Conservation (phyloP, 129 eudicot genomes). For the Artemisia annua region DNA sequence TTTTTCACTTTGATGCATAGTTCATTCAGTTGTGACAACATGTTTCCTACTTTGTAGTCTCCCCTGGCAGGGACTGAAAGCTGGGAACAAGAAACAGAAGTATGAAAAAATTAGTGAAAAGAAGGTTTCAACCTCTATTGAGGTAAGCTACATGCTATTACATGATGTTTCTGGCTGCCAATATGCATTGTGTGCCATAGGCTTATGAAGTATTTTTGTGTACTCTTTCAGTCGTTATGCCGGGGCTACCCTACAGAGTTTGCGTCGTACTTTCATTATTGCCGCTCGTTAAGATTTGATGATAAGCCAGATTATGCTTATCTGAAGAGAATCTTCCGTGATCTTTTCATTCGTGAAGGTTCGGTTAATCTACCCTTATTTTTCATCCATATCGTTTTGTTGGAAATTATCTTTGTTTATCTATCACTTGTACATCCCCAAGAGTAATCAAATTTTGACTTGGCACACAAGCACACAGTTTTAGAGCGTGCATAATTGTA, state of each 20-base stretch:
- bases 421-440: not conserved
- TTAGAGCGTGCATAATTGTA: too few species aligned
- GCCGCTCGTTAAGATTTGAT: slow-evolving; percentile 92
- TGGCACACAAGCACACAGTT: not conserved
- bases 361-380: slow-evolving; percentile 5
- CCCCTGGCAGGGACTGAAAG: slow-evolving; percentile 99
- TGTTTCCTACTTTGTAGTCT: slow-evolving; percentile 52
- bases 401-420: not conserved
- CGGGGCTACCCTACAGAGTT: slow-evolving; percentile 97
- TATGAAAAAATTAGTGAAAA: slow-evolving; percentile 93
- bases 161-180: not conserved
- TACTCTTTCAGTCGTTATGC: slow-evolving; percentile 67
- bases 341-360: slow-evolving; percentile 99
- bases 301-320: slow-evolving; percentile 98
- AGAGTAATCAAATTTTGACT: slow-evolving; percentile 7
- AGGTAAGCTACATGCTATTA: slow-evolving; percentile 45
- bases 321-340: slow-evolving; percentile 93
- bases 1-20: slow-evolving; percentile 1
- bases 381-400: not conserved
- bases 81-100: slow-evolving; percentile 95
- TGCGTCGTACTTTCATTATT: slow-evolving; percentile 94
- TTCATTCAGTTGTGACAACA: slow-evolving; percentile 15
- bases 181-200: slow-evolving; percentile 10
- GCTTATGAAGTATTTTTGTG: not conserved
- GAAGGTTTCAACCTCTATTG: slow-evolving; percentile 91